Percentiles rank a stretch among this genome's conserved stretches.
These are phyloP conservation scores for Apiospora aurea DNA, from an alignment of 2,329 filamentous ascomycete genomes.

Conservation along the genomic window DNA sequence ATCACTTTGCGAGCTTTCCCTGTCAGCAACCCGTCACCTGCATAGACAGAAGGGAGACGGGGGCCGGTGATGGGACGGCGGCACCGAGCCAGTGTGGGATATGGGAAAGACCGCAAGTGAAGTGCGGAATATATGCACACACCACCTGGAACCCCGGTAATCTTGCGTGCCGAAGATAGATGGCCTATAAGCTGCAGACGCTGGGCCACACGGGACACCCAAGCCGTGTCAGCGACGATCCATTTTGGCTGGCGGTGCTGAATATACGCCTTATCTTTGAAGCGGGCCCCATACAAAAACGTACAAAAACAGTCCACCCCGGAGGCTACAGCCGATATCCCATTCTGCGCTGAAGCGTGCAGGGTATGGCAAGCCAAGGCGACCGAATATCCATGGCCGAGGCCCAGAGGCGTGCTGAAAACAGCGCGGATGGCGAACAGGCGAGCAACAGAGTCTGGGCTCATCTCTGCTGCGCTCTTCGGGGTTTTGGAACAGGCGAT, in stretches of 20 bases:
- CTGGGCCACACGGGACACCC: not conserved
- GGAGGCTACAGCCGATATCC: not conserved
- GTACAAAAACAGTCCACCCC: not conserved
- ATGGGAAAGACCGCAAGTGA: not conserved
- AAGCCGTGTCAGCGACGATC: not conserved
- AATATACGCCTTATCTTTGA: not conserved
- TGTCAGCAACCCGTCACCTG: slow-evolving; percentile 18
- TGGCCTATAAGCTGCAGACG: not conserved
- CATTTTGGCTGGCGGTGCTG: not conserved
- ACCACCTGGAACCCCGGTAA: not conserved
- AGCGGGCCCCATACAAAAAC: not conserved
- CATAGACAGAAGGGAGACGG: not conserved
- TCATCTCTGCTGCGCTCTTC: not conserved
- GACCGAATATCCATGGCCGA: not conserved
- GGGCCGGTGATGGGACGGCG: not conserved
- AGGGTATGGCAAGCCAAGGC: not conserved
- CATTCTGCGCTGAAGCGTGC: not conserved
- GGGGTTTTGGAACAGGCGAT: not conserved
- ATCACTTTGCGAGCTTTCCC: not conserved
- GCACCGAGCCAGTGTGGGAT: not conserved
- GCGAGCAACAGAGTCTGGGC: not conserved
- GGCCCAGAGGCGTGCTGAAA: not conserved
- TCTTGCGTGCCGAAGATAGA: not conserved
- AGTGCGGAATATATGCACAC: not conserved
- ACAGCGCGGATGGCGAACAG: not conserved